Evolutionary conservation across 164 flowering plant genomes (phyloP).

Genomic region (Vitis riparia): DNA sequence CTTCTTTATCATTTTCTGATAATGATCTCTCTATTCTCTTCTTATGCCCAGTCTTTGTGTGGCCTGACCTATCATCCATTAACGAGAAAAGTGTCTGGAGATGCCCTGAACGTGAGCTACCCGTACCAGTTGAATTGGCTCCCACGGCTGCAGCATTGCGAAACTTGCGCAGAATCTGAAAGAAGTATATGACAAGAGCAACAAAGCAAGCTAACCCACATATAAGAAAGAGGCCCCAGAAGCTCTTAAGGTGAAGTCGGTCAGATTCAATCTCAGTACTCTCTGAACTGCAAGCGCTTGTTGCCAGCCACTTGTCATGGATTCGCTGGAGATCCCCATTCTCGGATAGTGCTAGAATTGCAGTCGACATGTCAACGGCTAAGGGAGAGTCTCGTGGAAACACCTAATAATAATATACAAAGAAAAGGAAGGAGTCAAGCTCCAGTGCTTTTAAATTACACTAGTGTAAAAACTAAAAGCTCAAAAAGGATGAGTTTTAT

Average conservation of each 20-base stretch:
- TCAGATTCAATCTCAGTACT: slow-evolving; percentile 42
- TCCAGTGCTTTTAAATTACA: background rate
- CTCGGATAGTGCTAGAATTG: slow-evolving; percentile 52
- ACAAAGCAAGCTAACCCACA: slow-evolving; percentile 47
- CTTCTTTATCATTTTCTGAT: slow-evolving; percentile 22
- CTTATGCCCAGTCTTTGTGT: slow-evolving; percentile 23
- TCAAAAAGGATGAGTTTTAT: too few relatives aligned
- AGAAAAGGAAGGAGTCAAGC: slow-evolving; percentile 5
- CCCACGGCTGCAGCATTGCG: slow-evolving; percentile 9
- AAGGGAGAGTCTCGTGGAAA: slow-evolving; percentile 64
- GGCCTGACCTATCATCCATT: slow-evolving; percentile 46
- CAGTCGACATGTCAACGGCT: slow-evolving; percentile 54
- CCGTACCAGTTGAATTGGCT: slow-evolving; percentile 7
- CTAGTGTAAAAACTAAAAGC: background rate
- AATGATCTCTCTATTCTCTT: slow-evolving; percentile 31
- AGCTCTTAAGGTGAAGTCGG: slow-evolving; percentile 50
- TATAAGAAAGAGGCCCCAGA: slow-evolving; percentile 55
- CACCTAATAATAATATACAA: slow-evolving; percentile 29
- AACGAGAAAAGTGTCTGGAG: slow-evolving; percentile 33
- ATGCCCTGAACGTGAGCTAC: slow-evolving; percentile 19
- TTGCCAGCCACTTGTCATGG: slow-evolving; percentile 58
- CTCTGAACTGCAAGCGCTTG: slow-evolving; percentile 38
- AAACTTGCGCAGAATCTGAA: slow-evolving; percentile 26
- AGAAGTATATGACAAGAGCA: slow-evolving; percentile 42
- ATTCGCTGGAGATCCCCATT: slow-evolving; percentile 67